Evolutionary conservation across 257 asterid species (phyloP).

Genomic region (Eucommia ulmoides): DNA sequence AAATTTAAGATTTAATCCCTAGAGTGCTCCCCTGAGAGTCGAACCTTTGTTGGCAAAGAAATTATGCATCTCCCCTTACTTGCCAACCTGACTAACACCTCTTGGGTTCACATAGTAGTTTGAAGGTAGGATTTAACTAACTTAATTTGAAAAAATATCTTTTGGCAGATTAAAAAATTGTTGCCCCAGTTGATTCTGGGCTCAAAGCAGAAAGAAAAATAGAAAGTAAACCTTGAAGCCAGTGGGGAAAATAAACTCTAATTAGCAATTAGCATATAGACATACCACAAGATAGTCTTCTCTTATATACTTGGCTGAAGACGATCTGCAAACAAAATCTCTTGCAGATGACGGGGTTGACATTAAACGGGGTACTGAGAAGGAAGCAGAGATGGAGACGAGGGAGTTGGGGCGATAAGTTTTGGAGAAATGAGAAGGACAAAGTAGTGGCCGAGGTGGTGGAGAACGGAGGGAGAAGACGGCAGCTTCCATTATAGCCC

Average conservation of each 20-base stretch:
- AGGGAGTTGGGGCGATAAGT: background rate
- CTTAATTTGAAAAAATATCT: background rate
- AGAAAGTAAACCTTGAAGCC: background rate
- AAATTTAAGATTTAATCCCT: too few species aligned
- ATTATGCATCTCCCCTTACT: background rate
- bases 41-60: background rate
- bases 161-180: background rate
- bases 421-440: background rate
- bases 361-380: slow-evolving; percentile 13
- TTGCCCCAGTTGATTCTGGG: background rate
- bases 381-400: background rate
- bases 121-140: background rate
- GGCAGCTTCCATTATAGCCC: background rate
- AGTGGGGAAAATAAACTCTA: background rate
- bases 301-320: slow-evolving; percentile 60
- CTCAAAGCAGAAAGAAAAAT: slow-evolving; percentile 1
- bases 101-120: background rate
- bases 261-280: slow-evolving; percentile 3
- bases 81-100: background rate
- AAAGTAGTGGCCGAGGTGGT: background rate
- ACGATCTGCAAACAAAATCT: slow-evolving; percentile 49
- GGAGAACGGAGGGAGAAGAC: background rate
- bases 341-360: slow-evolving; percentile 33
- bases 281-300: slow-evolving; percentile 95
- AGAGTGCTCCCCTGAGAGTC: too few species aligned